phyloP scores from a whole-genome alignment of 805 yeast species.

The Debaryomyces maramus region DNA sequence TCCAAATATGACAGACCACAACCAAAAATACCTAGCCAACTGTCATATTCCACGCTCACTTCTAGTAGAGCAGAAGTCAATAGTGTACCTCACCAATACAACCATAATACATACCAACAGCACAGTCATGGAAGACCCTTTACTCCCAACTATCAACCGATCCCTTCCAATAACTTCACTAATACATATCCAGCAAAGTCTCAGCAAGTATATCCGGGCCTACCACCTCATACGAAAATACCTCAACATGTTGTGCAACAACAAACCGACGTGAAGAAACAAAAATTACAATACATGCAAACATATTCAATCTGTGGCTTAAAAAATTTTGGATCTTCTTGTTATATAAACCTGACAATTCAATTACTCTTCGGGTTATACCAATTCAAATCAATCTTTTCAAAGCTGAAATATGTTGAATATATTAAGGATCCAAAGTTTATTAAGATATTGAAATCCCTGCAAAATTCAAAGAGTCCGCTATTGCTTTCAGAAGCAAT shows the following conservation, averaged over 20 bases:
- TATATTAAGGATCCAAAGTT: constrained; percentile 39
- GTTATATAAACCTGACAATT: constrained; percentile 73
- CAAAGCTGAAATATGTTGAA: constrained; percentile 42
- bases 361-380: constrained; percentile 64
- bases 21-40: neutral
- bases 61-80: no score
- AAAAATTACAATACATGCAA: constrained; percentile 27
- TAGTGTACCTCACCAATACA: neutral
- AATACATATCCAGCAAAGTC: constrained; percentile 15
- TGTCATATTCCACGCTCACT: no score
- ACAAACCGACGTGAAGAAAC: constrained; percentile 12
- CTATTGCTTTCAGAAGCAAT: constrained; percentile 49
- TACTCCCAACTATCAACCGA: neutral
- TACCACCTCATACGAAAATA: constrained; percentile 19
- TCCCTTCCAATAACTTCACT: neutral
- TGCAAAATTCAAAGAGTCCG: constrained; percentile 18
- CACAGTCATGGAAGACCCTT: no score
- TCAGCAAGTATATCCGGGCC: constrained; percentile 11
- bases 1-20: constrained; percentile 5
- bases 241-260: constrained; percentile 33
- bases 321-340: constrained; percentile 68
- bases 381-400: constrained; percentile 50
- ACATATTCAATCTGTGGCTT: constrained; percentile 59
- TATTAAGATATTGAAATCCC: constrained; percentile 20
- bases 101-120: neutral